A percentile compares a stretch with the other conserved stretches of the same genome.
phyloP scores from a whole-genome alignment of 352 stramenopile genomes.

The Globisporangium nodosum region DNA sequence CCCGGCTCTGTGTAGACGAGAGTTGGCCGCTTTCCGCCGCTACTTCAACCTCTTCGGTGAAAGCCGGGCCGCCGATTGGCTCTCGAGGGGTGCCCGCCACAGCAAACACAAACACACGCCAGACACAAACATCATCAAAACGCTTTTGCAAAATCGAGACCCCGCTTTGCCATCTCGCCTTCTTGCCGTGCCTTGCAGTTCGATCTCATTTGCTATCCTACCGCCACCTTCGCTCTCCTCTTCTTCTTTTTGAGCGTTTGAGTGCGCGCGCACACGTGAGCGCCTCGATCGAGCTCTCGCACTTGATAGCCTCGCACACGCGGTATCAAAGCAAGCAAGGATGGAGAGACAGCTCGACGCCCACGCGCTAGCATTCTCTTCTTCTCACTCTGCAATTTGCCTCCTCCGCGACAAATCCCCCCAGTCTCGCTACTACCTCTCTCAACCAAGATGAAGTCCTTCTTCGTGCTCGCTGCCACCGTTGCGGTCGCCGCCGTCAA shows the following conservation, averaged over 20 bases:
- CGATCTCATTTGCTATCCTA: not conserved
- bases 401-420: slow-evolving; percentile 25
- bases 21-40: not conserved
- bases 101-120: too few species aligned
- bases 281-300: not conserved
- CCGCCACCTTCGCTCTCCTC: not conserved
- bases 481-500: slow-evolving; percentile 1
- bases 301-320: too few species aligned
- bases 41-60: slow-evolving; percentile 11
- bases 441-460: slow-evolving; percentile 12
- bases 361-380: not conserved
- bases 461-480: slow-evolving; percentile 7
- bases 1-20: not conserved
- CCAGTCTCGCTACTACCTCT: not conserved
- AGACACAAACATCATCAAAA: too few species aligned
- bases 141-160: not conserved
- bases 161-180: not conserved
- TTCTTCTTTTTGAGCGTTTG: not conserved
- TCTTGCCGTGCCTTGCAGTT: not conserved
- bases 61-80: not conserved
- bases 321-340: not conserved
- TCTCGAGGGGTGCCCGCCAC: too few species aligned
- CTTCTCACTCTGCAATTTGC: slow-evolving; percentile 28
- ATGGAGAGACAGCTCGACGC: too few species aligned
- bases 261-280: too few species aligned